Percentiles rank a stretch among this genome's conserved stretches.
phyloP scores from a whole-genome alignment of 805 yeast species.

The Wickerhamiella nectarea region DNA sequence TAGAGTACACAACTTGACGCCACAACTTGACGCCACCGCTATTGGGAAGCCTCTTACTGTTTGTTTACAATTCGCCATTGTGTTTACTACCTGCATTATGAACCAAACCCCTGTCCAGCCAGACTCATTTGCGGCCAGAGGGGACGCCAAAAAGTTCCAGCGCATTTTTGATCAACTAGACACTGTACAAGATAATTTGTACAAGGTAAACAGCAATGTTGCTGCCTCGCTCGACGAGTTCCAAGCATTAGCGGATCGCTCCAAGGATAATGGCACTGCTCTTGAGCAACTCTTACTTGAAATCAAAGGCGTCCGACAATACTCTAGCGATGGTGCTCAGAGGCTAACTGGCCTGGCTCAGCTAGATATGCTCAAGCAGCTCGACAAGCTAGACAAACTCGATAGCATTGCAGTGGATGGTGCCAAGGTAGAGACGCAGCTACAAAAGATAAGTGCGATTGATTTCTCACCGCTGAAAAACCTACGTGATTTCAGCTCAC shows the following conservation, averaged over 20 bases:
- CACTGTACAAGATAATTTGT: slow-evolving; percentile 23
- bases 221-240: slow-evolving; percentile 25
- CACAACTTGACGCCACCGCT: not conserved
- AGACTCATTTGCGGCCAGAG: slow-evolving; percentile 18
- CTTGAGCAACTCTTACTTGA: slow-evolving; percentile 19
- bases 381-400: slow-evolving; percentile 7
- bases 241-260: slow-evolving; percentile 24
- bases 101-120: slow-evolving; percentile 16
- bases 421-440: slow-evolving; percentile 5
- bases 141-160: slow-evolving; percentile 15
- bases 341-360: slow-evolving; percentile 20
- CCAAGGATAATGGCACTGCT: slow-evolving; percentile 28
- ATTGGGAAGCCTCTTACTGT: too few species aligned
- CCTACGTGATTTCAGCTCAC: not conserved
- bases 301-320: slow-evolving; percentile 18
- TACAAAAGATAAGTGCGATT: slow-evolving; percentile 10
- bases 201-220: slow-evolving; percentile 24
- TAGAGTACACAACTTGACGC: too few species aligned
- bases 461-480: slow-evolving; percentile 10
- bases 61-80: too few species aligned
- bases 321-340: slow-evolving; percentile 19
- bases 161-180: slow-evolving; percentile 17
- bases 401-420: not conserved
- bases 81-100: not conserved
- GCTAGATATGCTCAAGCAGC: slow-evolving; percentile 17